Evolutionary conservation across 495 filamentous ascomycete genomes (phyloP).

Genomic region (Mytilinidion resinicola): DNA sequence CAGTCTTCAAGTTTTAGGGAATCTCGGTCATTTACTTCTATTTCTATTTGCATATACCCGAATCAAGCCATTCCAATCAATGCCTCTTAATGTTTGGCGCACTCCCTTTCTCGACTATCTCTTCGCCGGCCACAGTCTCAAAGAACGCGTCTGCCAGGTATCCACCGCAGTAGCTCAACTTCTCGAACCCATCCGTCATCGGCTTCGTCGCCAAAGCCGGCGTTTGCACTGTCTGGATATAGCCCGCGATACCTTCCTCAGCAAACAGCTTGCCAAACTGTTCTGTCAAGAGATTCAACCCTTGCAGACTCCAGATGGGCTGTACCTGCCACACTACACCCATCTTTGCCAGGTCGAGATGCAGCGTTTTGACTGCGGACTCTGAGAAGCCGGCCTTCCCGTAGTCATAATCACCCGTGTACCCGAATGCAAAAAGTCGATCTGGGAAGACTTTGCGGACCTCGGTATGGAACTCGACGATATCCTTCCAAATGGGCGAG

Average conservation of each 20-base stretch:
- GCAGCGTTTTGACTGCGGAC: constrained; percentile 17
- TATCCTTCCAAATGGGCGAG: constrained; percentile 19
- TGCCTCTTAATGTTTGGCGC: constrained; percentile 6
- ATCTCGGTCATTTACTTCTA: not conserved
- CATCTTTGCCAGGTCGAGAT: constrained; percentile 26
- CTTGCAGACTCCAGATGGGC: constrained; percentile 26
- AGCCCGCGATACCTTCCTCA: constrained; percentile 11
- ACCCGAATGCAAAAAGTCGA: constrained; percentile 24
- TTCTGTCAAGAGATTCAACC: constrained; percentile 15
- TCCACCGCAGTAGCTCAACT: constrained; percentile 12
- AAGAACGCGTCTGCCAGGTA: constrained; percentile 13
- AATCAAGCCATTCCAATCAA: not conserved
- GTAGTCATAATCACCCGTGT: constrained; percentile 27
- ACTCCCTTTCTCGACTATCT: constrained; percentile 4
- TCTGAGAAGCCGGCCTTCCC: constrained; percentile 22
- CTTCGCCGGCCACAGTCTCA: constrained; percentile 7
- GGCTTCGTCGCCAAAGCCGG: constrained; percentile 1
- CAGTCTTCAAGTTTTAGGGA: too few relatives aligned
- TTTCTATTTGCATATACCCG: not conserved
- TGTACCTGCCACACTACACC: constrained; percentile 28
- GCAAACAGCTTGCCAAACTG: constrained; percentile 12
- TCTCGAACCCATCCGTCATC: constrained; percentile 12
- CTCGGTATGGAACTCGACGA: constrained; percentile 11
- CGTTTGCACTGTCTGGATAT: constrained; percentile 1
- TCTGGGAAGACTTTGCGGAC: constrained; percentile 11